Base-by-base conservation (phyloP, 495 filamentous ascomycete genomes). In the Penicillium samsonianum region DNA sequence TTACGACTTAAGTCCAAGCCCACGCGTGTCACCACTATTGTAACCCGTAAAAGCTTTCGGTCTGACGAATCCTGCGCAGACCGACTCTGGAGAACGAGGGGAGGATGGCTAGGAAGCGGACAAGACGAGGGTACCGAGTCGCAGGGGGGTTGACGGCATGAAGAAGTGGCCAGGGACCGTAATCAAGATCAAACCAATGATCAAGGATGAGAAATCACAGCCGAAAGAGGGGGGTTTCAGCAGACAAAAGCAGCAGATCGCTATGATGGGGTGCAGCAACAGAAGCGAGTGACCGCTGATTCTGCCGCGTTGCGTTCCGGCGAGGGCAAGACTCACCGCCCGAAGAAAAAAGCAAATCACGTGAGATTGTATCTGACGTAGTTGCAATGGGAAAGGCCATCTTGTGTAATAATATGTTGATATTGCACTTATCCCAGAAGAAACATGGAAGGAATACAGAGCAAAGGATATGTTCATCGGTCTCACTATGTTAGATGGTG, bases 31-130 rank as follows among this genome's bases (percentile, higher is more conserved):
- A 38, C 55, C 22, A 38, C 35, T 56, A n/a, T 63, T 53, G 12
- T 54, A 38, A 17, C 42, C 53, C 14, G 45, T 46, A 59, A 47
- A 53, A 58, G 47, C 49, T 53, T 42, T 62, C 43, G 59, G 50
- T 43, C 59, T 38, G 43, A 62, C 46, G 50, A 49, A 38, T 55
- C 33, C 50, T 58, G 65, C 63, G 60, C 45, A 53, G 50, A 64
- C 61, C 48, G 51, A 63, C 50, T 55, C 52, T 68, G 57, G 57
- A 60, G 48, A 57, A 58, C 57, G 64, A 67, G 62, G 58, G 69
- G 70, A 71, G 67, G 65, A 63, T 60, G 65, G 63, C 62, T 74
- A 73, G 57, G 67, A 73, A 67, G 69, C 66, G 68, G 70, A 67
- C 63, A 70, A 67, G 63, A 73, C 67, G 65, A 73, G 62, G 54